Percentiles rank a stretch among this genome's conserved stretches.
phyloP scores from a whole-genome alignment of 805 yeast species.

The Wickerhamomyces hampshirensis region DNA sequence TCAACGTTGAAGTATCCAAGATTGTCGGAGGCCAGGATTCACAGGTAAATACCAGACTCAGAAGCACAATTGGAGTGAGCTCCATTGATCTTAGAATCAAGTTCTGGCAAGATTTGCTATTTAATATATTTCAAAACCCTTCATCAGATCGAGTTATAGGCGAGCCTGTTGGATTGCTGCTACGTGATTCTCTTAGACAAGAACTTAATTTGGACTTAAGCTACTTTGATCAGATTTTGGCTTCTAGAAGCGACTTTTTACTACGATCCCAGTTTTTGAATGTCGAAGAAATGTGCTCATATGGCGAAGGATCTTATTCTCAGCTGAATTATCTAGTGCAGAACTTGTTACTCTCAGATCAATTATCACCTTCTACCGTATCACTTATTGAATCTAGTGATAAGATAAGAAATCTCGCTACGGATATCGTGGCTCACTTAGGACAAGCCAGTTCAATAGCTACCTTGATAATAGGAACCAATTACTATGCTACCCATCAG shows the following conservation, averaged over 20 bases:
- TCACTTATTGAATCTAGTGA: constrained; percentile 43
- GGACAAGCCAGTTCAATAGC: constrained; percentile 80
- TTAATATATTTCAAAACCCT: constrained; percentile 38
- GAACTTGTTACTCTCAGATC: constrained; percentile 51
- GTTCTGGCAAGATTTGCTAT: constrained; percentile 67
- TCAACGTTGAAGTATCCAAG: constrained; percentile 59
- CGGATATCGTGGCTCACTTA: constrained; percentile 70
- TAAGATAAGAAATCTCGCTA: constrained; percentile 36
- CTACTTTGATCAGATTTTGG: constrained; percentile 55
- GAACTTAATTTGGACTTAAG: constrained; percentile 47
- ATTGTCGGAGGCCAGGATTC: constrained; percentile 23
- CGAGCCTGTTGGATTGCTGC: constrained; percentile 61
- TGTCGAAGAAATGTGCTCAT: constrained; percentile 59
- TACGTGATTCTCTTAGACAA: constrained; percentile 47
- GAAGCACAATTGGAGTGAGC: constrained; percentile 17
- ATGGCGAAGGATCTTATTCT: constrained; percentile 76
- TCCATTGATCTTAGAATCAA: constrained; percentile 48
- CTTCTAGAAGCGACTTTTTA: constrained; percentile 51
- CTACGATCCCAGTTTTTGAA: constrained; percentile 41
- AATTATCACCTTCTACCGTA: constrained; percentile 51
- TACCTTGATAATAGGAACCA: constrained; percentile 54
- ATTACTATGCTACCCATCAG: constrained; percentile 46
- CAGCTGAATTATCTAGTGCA: constrained; percentile 68
- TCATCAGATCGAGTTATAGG: constrained; percentile 35
- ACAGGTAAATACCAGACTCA: constrained; percentile 30